phyloP scores from a whole-genome alignment of 495 filamentous ascomycete species.

The Xanthoparmelia taractica region DNA sequence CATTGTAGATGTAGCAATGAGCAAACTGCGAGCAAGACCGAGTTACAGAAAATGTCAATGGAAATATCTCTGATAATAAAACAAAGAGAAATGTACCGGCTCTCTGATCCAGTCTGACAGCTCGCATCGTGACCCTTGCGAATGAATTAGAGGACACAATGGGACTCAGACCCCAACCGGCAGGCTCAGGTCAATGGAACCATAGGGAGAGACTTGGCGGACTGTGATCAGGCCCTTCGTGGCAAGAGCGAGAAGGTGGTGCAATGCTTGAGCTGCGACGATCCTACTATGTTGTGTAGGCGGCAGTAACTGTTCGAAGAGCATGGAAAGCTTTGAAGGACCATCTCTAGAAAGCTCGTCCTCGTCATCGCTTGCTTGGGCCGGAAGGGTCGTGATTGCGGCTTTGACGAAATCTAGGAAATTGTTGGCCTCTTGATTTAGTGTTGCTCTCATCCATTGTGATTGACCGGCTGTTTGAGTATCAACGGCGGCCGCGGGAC shows the following conservation, averaged over 20 bases:
- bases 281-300: conserved; percentile 43
- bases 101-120: not conserved
- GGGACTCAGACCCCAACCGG: conserved; percentile 14
- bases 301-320: conserved; percentile 56
- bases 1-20: conserved; percentile 8
- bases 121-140: not conserved
- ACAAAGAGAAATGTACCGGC: not conserved
- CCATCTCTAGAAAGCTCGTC: conserved; percentile 31
- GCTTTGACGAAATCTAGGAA: conserved; percentile 53
- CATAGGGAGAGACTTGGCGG: conserved; percentile 43
- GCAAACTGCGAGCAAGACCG: not conserved
- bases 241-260: conserved; percentile 62
- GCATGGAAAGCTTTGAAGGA: conserved; percentile 35
- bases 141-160: not conserved
- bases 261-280: conserved; percentile 64
- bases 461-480: conserved; percentile 38
- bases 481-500: conserved; percentile 38
- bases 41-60: not conserved
- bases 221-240: conserved; percentile 54
- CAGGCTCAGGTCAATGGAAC: conserved; percentile 25
- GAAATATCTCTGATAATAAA: not conserved
- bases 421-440: conserved; percentile 51
- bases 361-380: conserved; percentile 32
- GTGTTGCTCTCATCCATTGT: conserved; percentile 39
- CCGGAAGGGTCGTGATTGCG: conserved; percentile 28